These are phyloP conservation scores for Boletus mariae DNA, from an alignment of 1,284 basidiomycete genomes.

Conservation along the genomic window DNA sequence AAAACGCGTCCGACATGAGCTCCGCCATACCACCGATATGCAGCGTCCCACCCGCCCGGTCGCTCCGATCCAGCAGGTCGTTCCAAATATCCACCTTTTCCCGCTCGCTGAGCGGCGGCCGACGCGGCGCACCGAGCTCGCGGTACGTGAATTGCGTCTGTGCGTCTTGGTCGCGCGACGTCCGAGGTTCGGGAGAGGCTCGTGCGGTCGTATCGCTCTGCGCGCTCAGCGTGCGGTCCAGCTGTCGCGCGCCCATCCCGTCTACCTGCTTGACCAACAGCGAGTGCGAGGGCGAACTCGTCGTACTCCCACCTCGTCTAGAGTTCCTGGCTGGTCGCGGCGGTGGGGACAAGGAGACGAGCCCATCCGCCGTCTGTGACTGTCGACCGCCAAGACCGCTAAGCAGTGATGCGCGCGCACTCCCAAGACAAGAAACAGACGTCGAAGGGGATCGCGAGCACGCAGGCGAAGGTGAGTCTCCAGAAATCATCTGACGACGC, in stretches of 20 bases:
- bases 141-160: conserved; percentile 46
- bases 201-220: conserved; percentile 33
- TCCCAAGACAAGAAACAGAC: conserved; percentile 7
- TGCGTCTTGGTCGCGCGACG: conserved; percentile 3
- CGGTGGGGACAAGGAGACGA: conserved; percentile 28
- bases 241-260: conserved; percentile 5
- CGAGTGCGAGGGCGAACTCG: conserved; percentile 10
- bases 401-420: conserved; percentile 7
- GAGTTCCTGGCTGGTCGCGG: conserved; percentile 14
- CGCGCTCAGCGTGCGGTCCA: conserved; percentile 25
- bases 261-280: conserved; percentile 8
- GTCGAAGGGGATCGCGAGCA: conserved; percentile 11
- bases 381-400: neutral
- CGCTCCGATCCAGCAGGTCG: conserved; percentile 60
- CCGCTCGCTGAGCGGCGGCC: conserved; percentile 48
- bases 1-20: conserved; percentile 45
- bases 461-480: conserved; percentile 4
- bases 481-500: conserved; percentile 4
- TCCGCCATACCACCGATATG: conserved; percentile 43
- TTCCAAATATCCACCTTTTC: conserved; percentile 72
- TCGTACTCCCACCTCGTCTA: conserved; percentile 12
- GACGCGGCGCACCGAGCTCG: conserved; percentile 38
- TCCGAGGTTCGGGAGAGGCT: conserved; percentile 11
- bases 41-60: conserved; percentile 63
- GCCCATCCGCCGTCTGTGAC: conserved; percentile 19